These are phyloP conservation scores for Tephrocybe rancida DNA, from an alignment of 768 basidiomycete species.

Conservation along the genomic window DNA sequence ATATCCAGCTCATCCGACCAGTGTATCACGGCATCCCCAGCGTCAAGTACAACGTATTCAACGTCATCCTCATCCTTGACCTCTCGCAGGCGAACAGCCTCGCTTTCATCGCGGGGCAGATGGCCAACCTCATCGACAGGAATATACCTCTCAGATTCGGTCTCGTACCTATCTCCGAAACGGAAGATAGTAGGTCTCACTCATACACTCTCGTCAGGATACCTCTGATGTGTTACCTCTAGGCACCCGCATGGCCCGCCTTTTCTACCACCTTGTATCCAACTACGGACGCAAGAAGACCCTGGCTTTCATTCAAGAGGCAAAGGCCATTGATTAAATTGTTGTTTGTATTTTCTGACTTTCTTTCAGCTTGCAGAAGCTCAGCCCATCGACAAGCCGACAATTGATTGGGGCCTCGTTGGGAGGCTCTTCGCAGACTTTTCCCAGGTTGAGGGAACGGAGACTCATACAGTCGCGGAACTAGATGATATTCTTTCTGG, in stretches of 20 bases:
- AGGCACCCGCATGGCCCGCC: constrained; percentile 71
- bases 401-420: constrained; percentile 43
- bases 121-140: constrained; percentile 72
- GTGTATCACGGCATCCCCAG: constrained; percentile 78
- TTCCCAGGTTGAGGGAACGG: constrained; percentile 25
- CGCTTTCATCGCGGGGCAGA: constrained; percentile 61
- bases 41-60: constrained; percentile 80
- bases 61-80: constrained; percentile 81
- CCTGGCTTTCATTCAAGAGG: constrained; percentile 58
- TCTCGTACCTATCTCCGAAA: constrained; percentile 73
- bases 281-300: constrained; percentile 67
- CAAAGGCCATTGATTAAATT: constrained; percentile 26
- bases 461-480: constrained; percentile 26
- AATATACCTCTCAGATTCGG: constrained; percentile 84
- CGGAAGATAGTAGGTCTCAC: constrained; percentile 37
- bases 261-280: constrained; percentile 69
- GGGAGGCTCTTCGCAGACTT: constrained; percentile 40
- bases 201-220: not conserved
- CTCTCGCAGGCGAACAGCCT: constrained; percentile 64
- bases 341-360: not conserved
- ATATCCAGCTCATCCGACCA: constrained; percentile 68
- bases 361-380: constrained; percentile 38
- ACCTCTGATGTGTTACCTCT: not conserved
- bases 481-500: constrained; percentile 44
- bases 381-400: constrained; percentile 29